These are phyloP conservation scores for Clavariopsis aquatica DNA, from an alignment of 495 filamentous ascomycete species.

Conservation along the genomic window DNA sequence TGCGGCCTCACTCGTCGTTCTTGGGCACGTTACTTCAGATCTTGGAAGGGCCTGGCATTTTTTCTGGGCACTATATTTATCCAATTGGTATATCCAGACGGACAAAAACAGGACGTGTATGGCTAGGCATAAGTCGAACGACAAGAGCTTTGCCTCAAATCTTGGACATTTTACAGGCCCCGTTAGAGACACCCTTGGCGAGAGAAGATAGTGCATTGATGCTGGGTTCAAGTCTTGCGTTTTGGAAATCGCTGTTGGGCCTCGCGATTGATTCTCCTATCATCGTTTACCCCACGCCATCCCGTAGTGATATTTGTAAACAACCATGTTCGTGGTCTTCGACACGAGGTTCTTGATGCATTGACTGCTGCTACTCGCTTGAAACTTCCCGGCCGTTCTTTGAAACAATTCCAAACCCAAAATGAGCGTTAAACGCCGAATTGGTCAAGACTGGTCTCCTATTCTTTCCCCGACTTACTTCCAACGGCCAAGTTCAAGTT, in stretches of 20 bases:
- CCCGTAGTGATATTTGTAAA: not conserved
- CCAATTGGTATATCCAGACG: not conserved
- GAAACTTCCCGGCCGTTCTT: constrained; percentile 4
- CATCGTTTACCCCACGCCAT: not conserved
- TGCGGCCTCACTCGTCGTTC: not conserved
- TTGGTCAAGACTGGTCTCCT: not conserved
- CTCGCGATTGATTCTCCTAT: not conserved
- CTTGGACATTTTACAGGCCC: not conserved
- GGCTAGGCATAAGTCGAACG: not conserved
- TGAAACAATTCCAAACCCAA: constrained; percentile 8
- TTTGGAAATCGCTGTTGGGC: not conserved
- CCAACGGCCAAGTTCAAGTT: not conserved
- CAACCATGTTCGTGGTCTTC: not conserved
- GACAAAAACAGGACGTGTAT: not conserved
- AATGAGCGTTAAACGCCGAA: not conserved
- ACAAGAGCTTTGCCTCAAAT: too few relatives aligned
- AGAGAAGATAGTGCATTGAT: not conserved
- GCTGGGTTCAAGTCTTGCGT: not conserved
- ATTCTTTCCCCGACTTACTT: not conserved
- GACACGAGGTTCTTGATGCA: not conserved
- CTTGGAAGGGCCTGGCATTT: not conserved
- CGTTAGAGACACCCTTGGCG: not conserved
- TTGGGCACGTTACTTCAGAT: not conserved
- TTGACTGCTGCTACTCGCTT: constrained; percentile 9
- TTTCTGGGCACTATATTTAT: not conserved